Conservation (phyloP, 2,329 filamentous ascomycete species). For the Ascochyta pisi region DNA sequence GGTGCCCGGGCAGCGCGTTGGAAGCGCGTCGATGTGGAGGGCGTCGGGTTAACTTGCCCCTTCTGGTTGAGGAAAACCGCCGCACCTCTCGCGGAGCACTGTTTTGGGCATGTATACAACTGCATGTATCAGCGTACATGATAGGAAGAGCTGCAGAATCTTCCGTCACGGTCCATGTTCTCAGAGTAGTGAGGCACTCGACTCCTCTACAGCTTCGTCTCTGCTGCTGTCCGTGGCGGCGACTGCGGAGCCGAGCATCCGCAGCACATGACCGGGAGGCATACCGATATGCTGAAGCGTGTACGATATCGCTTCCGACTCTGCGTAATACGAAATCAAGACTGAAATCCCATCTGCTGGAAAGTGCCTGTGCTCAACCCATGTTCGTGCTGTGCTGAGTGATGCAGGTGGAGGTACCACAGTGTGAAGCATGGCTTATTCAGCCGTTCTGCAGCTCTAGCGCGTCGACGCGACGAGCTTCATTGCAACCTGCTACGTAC, state of each 20-base stretch:
- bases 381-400: neutral
- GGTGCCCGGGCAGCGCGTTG: conserved; percentile 12
- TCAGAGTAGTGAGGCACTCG: neutral
- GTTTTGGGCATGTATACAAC: neutral
- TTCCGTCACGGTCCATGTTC: neutral
- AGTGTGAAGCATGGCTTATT: neutral
- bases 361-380: neutral
- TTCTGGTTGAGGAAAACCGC: conserved; percentile 22
- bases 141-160: neutral
- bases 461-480: neutral
- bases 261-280: neutral
- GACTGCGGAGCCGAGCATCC: neutral
- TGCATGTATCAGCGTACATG: neutral
- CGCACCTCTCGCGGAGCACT: conserved; percentile 3
- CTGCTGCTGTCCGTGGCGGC: neutral
- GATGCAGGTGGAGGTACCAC: neutral
- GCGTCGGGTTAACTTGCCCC: conserved; percentile 28
- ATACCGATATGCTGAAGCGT: neutral
- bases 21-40: conserved; percentile 6
- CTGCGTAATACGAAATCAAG: neutral
- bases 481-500: neutral
- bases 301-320: neutral
- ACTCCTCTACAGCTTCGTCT: neutral
- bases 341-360: neutral
- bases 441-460: neutral